Evolutionary conservation across 306 rosid species (phyloP), one percentile per base, ranked within the genome.

Genomic region (Quercus glauca): DNA sequence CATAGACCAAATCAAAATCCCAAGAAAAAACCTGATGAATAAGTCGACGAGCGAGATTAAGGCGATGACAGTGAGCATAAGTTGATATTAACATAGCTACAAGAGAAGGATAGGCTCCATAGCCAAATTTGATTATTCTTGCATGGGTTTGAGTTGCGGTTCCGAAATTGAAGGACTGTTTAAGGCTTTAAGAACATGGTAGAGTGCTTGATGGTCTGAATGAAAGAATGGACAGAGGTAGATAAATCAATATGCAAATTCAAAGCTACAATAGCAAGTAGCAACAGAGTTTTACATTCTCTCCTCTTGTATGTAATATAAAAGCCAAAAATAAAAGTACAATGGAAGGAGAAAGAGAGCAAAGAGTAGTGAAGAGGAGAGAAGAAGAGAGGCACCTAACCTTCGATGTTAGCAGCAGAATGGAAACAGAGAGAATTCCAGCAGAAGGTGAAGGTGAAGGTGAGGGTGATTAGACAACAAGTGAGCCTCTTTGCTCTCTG

Each of bases 51-150:
- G 80, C 84, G 51, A 59, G 79, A 37, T 73, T 69, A 35, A 82
- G 26, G 43, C 61, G 72, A 8, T 69, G 83, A 43, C 77, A 84
- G 6, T 14, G 86, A 19, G 73, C 82, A 70, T 91, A 90, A 11
- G 85, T 78, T 63, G 92, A 87, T 10, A 89, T 73, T 17, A 91
- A 75, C 55, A 86, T 76, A 4, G 94, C 71, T 12, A 84, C 77
- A 75, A 92, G 80, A 64, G 90, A 82, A 41, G 97, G 91, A 83
- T 92, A 88, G 12, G 85, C 69, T 19, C 83, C 85, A 57, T 88
- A 87, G n/a, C 94, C 94, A 60, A 76, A 84, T 55, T 71, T 67
- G 43, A 84, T 55, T 33, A 90, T 68, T 57, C 71, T 84, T 23
- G 97, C 90, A 37, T 90, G 97, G 53, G 83, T 60, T 87, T 84